Evolutionary conservation across 1,284 basidiomycete genomes (phyloP), one percentile per base, ranked within the genome.

Genomic region (Malassezia obtusa): DNA sequence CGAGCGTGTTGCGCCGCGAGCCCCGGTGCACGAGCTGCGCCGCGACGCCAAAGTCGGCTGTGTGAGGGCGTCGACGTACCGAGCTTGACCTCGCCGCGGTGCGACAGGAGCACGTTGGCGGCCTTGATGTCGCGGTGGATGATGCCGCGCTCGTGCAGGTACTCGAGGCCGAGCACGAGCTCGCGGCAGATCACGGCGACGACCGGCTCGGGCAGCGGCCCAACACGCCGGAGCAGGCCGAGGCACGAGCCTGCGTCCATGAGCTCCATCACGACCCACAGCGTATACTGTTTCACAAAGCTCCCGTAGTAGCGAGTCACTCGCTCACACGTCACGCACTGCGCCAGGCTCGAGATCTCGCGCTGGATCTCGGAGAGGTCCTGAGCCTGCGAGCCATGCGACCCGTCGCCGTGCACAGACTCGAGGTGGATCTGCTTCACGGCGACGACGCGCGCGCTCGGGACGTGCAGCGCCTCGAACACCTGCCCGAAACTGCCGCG

Each of bases 261-360:
- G 75, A 89, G 96, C 75, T 99, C 92, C 94, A 98, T 98, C 68
- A 99, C 80, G 71, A 99, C 98, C 94, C 94, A 98, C 17, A 99
- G 80, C 75, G 95, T 94, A 79, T 92, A 96, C 14, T 87, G 84
- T 61, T 88, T 84, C 57, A 99, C 88, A 75, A 98, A 98, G 50
- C 89, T 91, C 46, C 89, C 92, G 68, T 94, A 96, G 76, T 96
- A 98, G 43, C 85, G 80, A 32, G 92, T 98, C 52, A 98, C 89
- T 74, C 88, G 89, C 76, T 91, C 87, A 9, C 90, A 94, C 72
- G 91, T 89, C 22, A 43, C 52, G 77, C 89, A 94, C 66, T 89
- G 88, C 0, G 91, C 88, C 28, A 98, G 80, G 74, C 88, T 92
- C 12, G 89, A 84, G 62, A 98, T 96, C 76, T 98, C 92, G 72